Conservation (phyloP, 1,139 yeast species). For the Taphrina betulina region DNA sequence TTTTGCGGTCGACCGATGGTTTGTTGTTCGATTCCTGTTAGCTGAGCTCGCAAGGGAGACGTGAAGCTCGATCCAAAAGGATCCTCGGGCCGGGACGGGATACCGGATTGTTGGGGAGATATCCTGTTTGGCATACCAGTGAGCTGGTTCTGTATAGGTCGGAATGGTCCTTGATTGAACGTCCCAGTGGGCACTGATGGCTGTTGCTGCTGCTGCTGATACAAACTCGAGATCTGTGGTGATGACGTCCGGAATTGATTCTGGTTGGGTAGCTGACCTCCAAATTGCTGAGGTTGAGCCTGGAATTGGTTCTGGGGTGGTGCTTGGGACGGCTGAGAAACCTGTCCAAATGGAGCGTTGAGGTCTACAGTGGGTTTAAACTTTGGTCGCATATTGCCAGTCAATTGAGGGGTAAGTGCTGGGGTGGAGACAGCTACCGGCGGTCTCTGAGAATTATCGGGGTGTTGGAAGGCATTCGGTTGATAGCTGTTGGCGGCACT, state of each 20-base stretch:
- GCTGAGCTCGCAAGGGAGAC: constrained; percentile 15
- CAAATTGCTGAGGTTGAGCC: background rate
- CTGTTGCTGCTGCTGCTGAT: background rate
- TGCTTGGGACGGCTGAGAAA: background rate
- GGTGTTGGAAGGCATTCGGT: too few species aligned
- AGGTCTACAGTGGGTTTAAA: constrained; percentile 20
- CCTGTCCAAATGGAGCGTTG: constrained; percentile 13
- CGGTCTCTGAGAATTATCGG: background rate
- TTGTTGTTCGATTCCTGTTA: constrained; percentile 16
- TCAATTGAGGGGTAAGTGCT: constrained; percentile 10
- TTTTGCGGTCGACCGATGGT: background rate
- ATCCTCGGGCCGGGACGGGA: background rate
- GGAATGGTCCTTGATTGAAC: background rate
- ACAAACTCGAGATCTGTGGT: background rate
- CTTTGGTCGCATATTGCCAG: constrained; percentile 9
- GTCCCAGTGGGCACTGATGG: background rate
- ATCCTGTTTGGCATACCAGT: background rate
- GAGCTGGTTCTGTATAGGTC: background rate
- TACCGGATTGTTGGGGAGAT: background rate
- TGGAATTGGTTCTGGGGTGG: background rate
- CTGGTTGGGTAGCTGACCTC: background rate
- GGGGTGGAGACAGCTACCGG: background rate
- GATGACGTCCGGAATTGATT: background rate
- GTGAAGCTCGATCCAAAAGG: constrained; percentile 24
- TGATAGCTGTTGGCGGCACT: too few species aligned